A percentile compares a stretch with the other conserved stretches of the same genome.
Conservation (phyloP, 495 filamentous ascomycete genomes). For the Penicillium egyptiacum region DNA sequence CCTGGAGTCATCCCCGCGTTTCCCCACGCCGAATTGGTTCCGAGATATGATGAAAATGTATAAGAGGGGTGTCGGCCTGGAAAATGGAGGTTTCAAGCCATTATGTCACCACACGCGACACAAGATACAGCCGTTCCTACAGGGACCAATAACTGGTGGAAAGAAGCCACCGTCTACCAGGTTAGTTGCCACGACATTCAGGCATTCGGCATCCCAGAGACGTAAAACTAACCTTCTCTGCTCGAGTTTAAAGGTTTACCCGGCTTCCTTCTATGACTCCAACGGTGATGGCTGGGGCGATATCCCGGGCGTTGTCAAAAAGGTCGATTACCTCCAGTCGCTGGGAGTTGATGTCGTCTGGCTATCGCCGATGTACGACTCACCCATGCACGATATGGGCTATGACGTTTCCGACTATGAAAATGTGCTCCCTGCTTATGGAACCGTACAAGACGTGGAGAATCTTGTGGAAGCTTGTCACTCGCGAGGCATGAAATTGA, state of each 20-base stretch:
- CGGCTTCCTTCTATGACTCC: constrained; percentile 50
- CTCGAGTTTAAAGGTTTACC: constrained; percentile 11
- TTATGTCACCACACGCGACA: constrained; percentile 21
- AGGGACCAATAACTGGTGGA: constrained; percentile 38
- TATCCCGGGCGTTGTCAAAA: constrained; percentile 55
- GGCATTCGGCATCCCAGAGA: neutral
- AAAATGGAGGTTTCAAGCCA: neutral
- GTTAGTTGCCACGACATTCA: constrained; percentile 8
- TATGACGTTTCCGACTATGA: constrained; percentile 61
- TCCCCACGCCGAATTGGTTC: neutral
- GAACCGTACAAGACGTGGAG: constrained; percentile 54
- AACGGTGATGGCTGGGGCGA: constrained; percentile 60
- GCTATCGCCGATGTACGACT: constrained; percentile 51
- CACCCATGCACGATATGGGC: constrained; percentile 52
- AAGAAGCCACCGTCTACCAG: constrained; percentile 51
- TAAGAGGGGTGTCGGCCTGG: neutral
- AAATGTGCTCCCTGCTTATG: constrained; percentile 52
- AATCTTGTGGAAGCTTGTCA: constrained; percentile 48
- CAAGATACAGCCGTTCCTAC: constrained; percentile 14
- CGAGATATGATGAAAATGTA: neutral
- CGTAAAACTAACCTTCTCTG: neutral
- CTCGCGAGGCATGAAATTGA: constrained; percentile 50
- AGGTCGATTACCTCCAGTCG: constrained; percentile 51
- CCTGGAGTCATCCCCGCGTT: neutral
- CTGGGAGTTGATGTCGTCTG: constrained; percentile 60